phyloP scores from a whole-genome alignment of 169 alveolate species.

The Babesia bovis region DNA sequence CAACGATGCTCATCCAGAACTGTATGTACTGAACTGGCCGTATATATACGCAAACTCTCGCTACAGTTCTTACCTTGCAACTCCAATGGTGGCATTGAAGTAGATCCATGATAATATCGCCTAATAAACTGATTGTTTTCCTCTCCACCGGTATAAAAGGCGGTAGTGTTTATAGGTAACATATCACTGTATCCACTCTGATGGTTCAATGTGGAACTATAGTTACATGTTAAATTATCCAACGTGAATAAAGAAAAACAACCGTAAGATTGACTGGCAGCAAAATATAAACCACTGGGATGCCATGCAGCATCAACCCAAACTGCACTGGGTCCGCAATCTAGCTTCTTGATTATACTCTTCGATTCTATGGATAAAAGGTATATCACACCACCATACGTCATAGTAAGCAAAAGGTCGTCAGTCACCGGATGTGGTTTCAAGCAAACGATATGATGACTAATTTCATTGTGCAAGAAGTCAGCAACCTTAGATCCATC shows the following conservation, averaged over 20 bases:
- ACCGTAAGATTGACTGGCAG: constrained; percentile 50
- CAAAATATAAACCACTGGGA: constrained; percentile 57
- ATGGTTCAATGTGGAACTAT: constrained; percentile 26
- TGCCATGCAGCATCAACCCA: constrained; percentile 68
- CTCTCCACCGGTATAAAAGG: constrained; percentile 32
- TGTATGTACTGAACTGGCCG: constrained; percentile 9
- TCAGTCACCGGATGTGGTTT: constrained; percentile 40
- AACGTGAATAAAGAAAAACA: constrained; percentile 58
- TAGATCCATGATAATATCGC: constrained; percentile 39
- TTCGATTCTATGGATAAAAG: constrained; percentile 3
- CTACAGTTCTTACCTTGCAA: constrained; percentile 3
- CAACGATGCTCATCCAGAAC: constrained; percentile 24
- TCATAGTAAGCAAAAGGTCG: constrained; percentile 23
- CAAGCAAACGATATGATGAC: constrained; percentile 50
- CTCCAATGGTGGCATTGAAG: constrained; percentile 31
- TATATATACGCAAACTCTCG: constrained; percentile 19
- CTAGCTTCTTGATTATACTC: constrained; percentile 21
- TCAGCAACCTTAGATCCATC: constrained; percentile 39
- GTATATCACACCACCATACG: constrained; percentile 38
- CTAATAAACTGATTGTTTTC: background rate
- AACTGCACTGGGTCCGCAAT: constrained; percentile 45
- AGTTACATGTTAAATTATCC: background rate
- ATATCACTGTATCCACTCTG: constrained; percentile 48
- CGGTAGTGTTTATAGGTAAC: constrained; percentile 15
- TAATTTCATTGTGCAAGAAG: constrained; percentile 32